Percentiles rank a stretch among this genome's conserved stretches.
Evolutionary conservation across 495 filamentous ascomycete genomes (phyloP).

Genomic region (Aspergillus affinis): DNA sequence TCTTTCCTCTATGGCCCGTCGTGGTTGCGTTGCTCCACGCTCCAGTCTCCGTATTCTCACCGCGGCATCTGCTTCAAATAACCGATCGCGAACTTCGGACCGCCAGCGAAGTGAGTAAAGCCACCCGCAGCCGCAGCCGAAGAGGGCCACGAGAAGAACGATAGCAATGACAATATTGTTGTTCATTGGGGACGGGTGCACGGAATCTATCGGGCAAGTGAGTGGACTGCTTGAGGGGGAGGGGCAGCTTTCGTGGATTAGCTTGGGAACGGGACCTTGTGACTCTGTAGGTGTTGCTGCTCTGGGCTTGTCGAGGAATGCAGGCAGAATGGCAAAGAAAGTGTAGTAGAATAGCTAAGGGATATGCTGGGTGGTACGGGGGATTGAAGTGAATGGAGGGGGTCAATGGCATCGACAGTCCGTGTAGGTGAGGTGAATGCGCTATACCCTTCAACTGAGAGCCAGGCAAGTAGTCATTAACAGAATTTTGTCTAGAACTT

Average conservation of each 20-base stretch:
- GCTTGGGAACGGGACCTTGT: neutral
- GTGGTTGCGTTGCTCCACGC: neutral
- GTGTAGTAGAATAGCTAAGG: too few relatives aligned
- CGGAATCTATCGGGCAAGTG: neutral
- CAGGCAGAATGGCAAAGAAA: neutral
- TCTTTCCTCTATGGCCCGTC: neutral
- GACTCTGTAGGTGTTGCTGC: neutral
- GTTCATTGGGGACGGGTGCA: neutral
- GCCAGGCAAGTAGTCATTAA: neutral
- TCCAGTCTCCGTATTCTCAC: neutral
- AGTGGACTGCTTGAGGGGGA: neutral
- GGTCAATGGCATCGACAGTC: neutral
- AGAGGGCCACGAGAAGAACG: neutral
- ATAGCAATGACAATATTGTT: neutral
- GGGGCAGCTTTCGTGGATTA: neutral
- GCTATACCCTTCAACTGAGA: neutral
- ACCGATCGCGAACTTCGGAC: neutral
- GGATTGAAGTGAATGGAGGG: neutral
- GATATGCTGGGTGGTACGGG: too few relatives aligned
- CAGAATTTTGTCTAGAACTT: conserved; percentile 6
- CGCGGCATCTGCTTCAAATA: neutral
- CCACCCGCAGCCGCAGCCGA: neutral
- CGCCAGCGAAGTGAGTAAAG: neutral
- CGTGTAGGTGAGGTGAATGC: neutral
- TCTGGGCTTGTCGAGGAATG: neutral